Evolutionary conservation across 331 rosid genomes (phyloP), one percentile per base, ranked within the genome.

Genomic region (Prunus yedoensis): DNA sequence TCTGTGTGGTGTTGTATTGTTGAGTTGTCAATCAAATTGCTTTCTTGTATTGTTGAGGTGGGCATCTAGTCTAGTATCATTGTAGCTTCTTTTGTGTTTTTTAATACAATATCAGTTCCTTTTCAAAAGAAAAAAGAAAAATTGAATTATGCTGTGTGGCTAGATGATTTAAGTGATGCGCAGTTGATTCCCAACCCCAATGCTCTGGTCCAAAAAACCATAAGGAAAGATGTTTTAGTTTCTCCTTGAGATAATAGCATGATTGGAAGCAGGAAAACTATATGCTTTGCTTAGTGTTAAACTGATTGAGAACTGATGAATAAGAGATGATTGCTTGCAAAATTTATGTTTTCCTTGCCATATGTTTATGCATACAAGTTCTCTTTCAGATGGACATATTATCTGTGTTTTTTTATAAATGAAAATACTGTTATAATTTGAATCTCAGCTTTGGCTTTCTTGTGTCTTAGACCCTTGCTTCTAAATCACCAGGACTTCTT

Each of bases 401-500:
- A 27, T 5, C 52, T 70, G 35, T 45, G 75, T 53, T 76, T 46
- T 46, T 10, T 20, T 73, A 20, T 69, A 32, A 77, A 25, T 10
- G 38, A 58, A 12, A 64, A 17, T 23, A 3, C 57, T 1, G 10
- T 46, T 41, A 11, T 17, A 7, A 60, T 60, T 51, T 74, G 41
- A 68, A 62, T 76, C 77, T 76, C 17, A 52, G 30, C 61, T 51
- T 79, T 79, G 70, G 79, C 80, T 79, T 79, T 71, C 78, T 67
- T 85, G 64, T 78, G 58, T 58, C 30, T 69, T 74, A 87, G 98
- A 86, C 84, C 72, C 88, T 95, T 69, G 97, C 98, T 71, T 87
- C 87, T 30, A 91, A 79, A 83, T 91, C 99, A 23, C 89, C 94
- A 0, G 88, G 80, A 79, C 98, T 92, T 70, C 96, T 95, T 83